Evolutionary conservation across 164 flowering plant genomes (phyloP), one percentile per base, ranked within the genome.

Genomic region (Macadamia integrifolia): DNA sequence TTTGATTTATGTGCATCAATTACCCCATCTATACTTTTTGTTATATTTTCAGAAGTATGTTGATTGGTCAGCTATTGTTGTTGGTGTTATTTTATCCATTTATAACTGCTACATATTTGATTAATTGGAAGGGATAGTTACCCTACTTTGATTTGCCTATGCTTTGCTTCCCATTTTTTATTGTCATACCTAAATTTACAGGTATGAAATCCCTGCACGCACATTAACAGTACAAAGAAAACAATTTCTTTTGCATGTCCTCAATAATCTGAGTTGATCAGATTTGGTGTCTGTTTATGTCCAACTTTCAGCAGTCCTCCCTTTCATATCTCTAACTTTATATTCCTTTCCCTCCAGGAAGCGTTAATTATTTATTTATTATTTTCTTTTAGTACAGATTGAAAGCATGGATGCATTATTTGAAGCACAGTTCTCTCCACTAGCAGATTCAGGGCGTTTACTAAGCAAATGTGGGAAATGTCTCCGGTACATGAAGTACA

Each of bases 401-500:
- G 97, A 84, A 31, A 77, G 80, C 78, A 93, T 93, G 98, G 96
- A 93, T 83, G 88, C 90, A 46, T 69, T 93, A 44, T 93, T 93
- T 82, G 98, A 93, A 85, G 97, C 98, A 58, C 97, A 93, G 68
- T 93, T 93, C 76, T 93, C 98, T 44, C 87, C 88, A 4, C 86
- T 91, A 53, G 91, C 96, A 44, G 93, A 88, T 67, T 80, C 98
- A n/a, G 98, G 98, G 58, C 90, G 92, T 62, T 67, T 72, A 49
- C 83, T 93, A 14, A 91, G 98, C 78, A 93, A 91, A 83, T 93
- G 98, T 82, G 98, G 97, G 17, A 93, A 93, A 79, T 93, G 98
- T 66, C 71, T 83, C 60, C 81, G 97, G 50, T 93, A 93, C 81
- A 91, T 93, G 98, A 93, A 91, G 82, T 80, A 82, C 76, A 89